Evolutionary conservation across 2,329 filamentous ascomycete genomes (phyloP), one percentile per base, ranked within the genome.

Genomic region (Juglanconis sp.): DNA sequence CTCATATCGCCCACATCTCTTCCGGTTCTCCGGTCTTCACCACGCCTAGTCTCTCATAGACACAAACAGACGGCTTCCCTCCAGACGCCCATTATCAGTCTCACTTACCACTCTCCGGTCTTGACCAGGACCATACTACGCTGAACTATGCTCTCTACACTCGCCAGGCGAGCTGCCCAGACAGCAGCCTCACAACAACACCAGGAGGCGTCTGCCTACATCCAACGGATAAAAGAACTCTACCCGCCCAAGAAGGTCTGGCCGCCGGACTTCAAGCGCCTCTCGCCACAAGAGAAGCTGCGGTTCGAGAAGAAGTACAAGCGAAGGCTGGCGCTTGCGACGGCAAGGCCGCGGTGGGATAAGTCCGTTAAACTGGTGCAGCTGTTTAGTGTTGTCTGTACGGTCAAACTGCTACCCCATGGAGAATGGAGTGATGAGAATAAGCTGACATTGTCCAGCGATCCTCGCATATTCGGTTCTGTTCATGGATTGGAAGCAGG

Each of bases 271-370:
- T 90, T 94, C 73, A 76, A 80, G 64, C 83, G 85, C 70, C 81
- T 94, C 61, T 85, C 85, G 42, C 76, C 80, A 51, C 89, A 89
- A 72, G 86, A 92, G 69, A 87, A 93, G 73, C 89, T 93, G 71
- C 82, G 86, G 48, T 87, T 92, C 67, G 90, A 94, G 78, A 87
- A 89, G 72, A 87, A 89, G 70, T 93, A 89, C 75, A 89, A 91
- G 75, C 81, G 90, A 56, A 82, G 90, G 57, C 74, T 89, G 32
- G 80, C 81, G 60, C 73, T 90, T 66, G 84, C 85, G 67, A 83
- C 82, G 69, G 79, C 81, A 46, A 77, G 86, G 30, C 88, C 88
- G 8, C 72, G 74, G 52, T 91, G 87, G 86, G 81, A 83, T 47
- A 90, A 87, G 72, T 79, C 76, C 62, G 77, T 88, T 59, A 86